phyloP scores from a whole-genome alignment of 768 basidiomycete species.

The Scleroderma bovista region DNA sequence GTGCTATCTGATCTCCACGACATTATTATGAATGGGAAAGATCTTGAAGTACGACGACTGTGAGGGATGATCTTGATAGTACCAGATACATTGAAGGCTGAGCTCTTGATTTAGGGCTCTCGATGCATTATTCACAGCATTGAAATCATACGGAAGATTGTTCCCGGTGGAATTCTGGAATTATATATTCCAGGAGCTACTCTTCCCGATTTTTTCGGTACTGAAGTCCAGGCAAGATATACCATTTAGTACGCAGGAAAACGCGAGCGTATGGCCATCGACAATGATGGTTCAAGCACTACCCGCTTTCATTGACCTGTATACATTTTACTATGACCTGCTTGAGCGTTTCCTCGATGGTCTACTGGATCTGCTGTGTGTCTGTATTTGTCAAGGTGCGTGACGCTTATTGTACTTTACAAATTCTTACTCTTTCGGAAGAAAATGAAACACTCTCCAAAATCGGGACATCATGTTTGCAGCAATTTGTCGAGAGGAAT shows the following conservation, averaged over 20 bases:
- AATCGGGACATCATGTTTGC: constrained; percentile 96
- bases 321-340: constrained; percentile 91
- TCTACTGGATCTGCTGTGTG: constrained; percentile 86
- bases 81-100: background rate
- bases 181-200: constrained; percentile 89
- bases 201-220: constrained; percentile 98
- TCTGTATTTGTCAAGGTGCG: constrained; percentile 97
- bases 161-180: constrained; percentile 97
- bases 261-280: constrained; percentile 99
- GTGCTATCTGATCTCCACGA: constrained; percentile 97
- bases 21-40: constrained; percentile 99
- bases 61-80: constrained; percentile 44
- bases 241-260: constrained; percentile 93
- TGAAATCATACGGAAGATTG: constrained; percentile 81
- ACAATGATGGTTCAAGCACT: constrained; percentile 99
- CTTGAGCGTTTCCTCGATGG: constrained; percentile 89
- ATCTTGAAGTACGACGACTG: constrained; percentile 94
- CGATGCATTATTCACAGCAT: constrained; percentile 91
- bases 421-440: constrained; percentile 28
- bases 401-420: background rate
- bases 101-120: constrained; percentile 59
- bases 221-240: constrained; percentile 90
- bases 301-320: constrained; percentile 90
- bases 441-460: constrained; percentile 98
- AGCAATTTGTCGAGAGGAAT: constrained; percentile 92